Evolutionary conservation across 495 filamentous ascomycete genomes (phyloP).

Genomic region (Tuber microsphaerosporum): DNA sequence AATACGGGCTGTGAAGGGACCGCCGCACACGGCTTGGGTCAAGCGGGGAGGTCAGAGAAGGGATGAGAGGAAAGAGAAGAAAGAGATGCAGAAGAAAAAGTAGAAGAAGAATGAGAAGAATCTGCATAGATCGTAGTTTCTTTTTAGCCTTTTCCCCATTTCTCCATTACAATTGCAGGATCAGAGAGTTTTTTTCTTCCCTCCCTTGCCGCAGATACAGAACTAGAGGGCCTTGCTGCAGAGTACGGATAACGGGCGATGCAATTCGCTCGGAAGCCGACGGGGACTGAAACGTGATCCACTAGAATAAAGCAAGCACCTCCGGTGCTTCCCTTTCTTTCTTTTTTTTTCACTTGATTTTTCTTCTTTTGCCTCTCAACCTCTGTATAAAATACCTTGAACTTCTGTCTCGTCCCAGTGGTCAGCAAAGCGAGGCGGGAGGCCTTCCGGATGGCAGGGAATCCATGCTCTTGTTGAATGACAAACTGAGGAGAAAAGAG

Average conservation of each 20-base stretch:
- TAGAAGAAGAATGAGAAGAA: not conserved
- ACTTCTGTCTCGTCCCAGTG: not conserved
- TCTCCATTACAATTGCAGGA: not conserved
- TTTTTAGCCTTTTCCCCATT: not conserved
- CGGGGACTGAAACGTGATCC: slow-evolving; percentile 26
- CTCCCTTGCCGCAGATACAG: not conserved
- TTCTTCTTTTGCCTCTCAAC: slow-evolving; percentile 11
- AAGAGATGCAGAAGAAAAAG: not conserved
- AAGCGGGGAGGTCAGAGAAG: not conserved
- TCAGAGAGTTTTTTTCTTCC: not conserved
- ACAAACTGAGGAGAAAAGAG: not conserved
- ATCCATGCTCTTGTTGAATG: slow-evolving; percentile 14
- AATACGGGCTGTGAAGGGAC: not conserved
- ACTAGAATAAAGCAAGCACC: slow-evolving; percentile 10
- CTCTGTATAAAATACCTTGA: not conserved
- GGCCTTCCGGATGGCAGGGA: slow-evolving; percentile 13
- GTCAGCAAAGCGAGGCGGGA: not conserved
- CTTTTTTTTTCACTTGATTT: slow-evolving; percentile 24
- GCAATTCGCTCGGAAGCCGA: slow-evolving; percentile 9
- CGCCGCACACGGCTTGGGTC: not conserved
- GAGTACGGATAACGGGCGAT: not conserved
- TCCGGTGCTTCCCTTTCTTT: slow-evolving; percentile 13
- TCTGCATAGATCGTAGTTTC: not conserved
- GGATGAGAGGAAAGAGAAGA: not conserved
- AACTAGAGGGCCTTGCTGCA: not conserved